Percentiles rank a stretch among this genome's conserved stretches.
These are phyloP conservation scores for Cryptococcus hybrid DNA, from an alignment of 1,284 basidiomycete species.

Conservation along the genomic window DNA sequence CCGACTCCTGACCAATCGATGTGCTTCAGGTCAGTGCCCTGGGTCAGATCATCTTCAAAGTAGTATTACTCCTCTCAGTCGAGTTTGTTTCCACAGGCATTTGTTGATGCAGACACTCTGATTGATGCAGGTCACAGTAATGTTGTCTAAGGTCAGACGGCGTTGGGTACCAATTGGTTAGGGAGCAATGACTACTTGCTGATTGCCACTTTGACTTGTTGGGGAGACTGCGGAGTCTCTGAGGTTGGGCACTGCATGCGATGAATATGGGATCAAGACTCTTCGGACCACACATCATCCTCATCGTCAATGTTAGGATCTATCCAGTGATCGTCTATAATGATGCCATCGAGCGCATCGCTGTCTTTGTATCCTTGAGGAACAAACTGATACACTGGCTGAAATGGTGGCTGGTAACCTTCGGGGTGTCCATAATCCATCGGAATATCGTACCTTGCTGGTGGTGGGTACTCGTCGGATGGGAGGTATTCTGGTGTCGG, in stretches of 20 bases:
- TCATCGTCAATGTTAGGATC: slow-evolving; percentile 1
- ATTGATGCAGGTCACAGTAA: slow-evolving; percentile 21
- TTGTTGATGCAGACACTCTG: slow-evolving; percentile 5
- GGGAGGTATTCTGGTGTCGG: background rate
- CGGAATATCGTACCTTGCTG: background rate
- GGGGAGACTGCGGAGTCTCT: background rate
- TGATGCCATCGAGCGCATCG: slow-evolving; percentile 8
- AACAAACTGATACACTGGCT: background rate
- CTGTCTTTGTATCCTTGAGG: background rate
- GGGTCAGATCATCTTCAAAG: slow-evolving; percentile 7
- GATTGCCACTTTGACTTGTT: slow-evolving; percentile 8
- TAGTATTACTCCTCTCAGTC: slow-evolving; percentile 5
- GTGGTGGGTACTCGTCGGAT: background rate
- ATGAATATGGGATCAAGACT: slow-evolving; percentile 14
- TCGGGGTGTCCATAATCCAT: background rate
- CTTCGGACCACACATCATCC: slow-evolving; percentile 6
- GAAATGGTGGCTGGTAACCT: background rate
- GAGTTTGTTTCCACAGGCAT: slow-evolving; percentile 4
- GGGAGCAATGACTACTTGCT: slow-evolving; percentile 16
- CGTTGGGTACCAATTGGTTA: slow-evolving; percentile 10
- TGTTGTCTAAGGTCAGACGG: slow-evolving; percentile 12
- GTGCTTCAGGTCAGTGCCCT: slow-evolving; percentile 9
- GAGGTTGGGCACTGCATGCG: background rate
- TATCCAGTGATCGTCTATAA: slow-evolving; percentile 9
- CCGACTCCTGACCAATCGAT: slow-evolving; percentile 19